Conservation (phyloP, 495 filamentous ascomycete genomes). For the Penicillium argentinense region DNA sequence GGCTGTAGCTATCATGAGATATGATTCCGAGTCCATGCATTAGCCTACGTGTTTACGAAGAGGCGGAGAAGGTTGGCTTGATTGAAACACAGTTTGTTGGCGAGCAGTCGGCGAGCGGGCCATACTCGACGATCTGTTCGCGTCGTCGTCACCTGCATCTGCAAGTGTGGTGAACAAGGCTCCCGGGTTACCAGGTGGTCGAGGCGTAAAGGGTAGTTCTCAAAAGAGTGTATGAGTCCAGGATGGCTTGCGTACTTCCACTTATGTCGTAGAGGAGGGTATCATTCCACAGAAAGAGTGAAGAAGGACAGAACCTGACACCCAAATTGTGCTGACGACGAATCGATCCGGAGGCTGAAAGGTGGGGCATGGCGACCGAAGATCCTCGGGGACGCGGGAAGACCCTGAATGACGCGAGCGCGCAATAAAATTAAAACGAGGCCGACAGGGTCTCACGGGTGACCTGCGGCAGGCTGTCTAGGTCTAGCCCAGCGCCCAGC, state of each 20-base stretch:
- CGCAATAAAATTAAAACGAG: slow-evolving; percentile 13
- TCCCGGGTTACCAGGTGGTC: slow-evolving; percentile 8
- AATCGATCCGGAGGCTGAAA: slow-evolving; percentile 18
- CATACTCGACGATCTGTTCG: slow-evolving; percentile 24
- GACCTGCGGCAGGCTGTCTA: neutral
- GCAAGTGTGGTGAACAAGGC: slow-evolving; percentile 10
- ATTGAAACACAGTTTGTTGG: slow-evolving; percentile 59
- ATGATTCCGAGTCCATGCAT: slow-evolving; percentile 51
- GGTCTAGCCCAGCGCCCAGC: neutral
- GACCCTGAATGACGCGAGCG: slow-evolving; percentile 8
- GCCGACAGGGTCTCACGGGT: neutral
- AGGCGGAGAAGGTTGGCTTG: slow-evolving; percentile 56
- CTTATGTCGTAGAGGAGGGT: no score
- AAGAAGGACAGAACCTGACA: slow-evolving; percentile 7
- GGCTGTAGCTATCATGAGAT: slow-evolving; percentile 57
- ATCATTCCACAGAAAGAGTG: slow-evolving; percentile 10
- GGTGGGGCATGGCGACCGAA: slow-evolving; percentile 14
- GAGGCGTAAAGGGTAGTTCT: slow-evolving; percentile 6
- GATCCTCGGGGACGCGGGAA: slow-evolving; percentile 9
- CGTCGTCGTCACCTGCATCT: slow-evolving; percentile 18
- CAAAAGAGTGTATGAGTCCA: neutral
- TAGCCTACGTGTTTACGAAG: slow-evolving; percentile 54
- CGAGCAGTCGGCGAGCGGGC: slow-evolving; percentile 54
- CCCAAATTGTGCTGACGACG: slow-evolving; percentile 3
- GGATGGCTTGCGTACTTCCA: slow-evolving; percentile 5